Percentiles rank a stretch among this genome's conserved stretches.
Conservation (phyloP, 2,329 filamentous ascomycete genomes). For the Pyrenophora seminiperda region DNA sequence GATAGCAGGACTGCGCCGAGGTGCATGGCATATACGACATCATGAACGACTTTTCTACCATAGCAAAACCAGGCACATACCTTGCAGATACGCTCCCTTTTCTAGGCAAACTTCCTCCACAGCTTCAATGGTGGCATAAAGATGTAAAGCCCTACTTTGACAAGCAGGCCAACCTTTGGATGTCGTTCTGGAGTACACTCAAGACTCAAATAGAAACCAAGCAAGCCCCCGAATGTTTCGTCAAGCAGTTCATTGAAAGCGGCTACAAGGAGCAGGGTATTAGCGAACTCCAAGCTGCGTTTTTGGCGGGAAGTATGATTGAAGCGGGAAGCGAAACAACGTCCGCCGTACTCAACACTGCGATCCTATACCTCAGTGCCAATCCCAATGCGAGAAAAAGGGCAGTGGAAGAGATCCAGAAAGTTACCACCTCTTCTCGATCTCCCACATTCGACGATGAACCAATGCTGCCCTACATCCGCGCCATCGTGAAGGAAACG, state of each 20-base stretch:
- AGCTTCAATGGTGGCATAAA: slow-evolving; percentile 42
- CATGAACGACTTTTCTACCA: slow-evolving; percentile 43
- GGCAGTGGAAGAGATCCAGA: slow-evolving; percentile 32
- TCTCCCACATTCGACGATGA: slow-evolving; percentile 53
- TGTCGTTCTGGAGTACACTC: slow-evolving; percentile 37
- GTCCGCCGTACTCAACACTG: slow-evolving; percentile 44
- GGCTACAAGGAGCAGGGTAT: slow-evolving; percentile 48
- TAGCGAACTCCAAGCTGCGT: slow-evolving; percentile 44
- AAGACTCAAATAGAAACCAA: slow-evolving; percentile 40
- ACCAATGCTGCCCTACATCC: slow-evolving; percentile 47
- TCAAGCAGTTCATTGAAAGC: slow-evolving; percentile 42
- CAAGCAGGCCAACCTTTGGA: slow-evolving; percentile 43
- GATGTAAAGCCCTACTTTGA: slow-evolving; percentile 35
- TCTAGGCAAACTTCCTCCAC: slow-evolving; percentile 32
- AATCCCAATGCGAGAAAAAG: slow-evolving; percentile 23
- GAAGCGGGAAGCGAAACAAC: slow-evolving; percentile 52
- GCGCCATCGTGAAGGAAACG: slow-evolving; percentile 50
- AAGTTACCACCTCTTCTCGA: slow-evolving; percentile 20
- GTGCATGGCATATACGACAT: slow-evolving; percentile 41
- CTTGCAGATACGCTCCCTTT: slow-evolving; percentile 41
- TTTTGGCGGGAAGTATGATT: slow-evolving; percentile 44
- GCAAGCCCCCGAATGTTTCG: slow-evolving; percentile 44
- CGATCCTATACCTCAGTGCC: slow-evolving; percentile 39
- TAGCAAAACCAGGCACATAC: slow-evolving; percentile 37
- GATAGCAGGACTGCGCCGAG: slow-evolving; percentile 37